Percentiles rank a stretch among this genome's conserved stretches.
Evolutionary conservation across 1,284 basidiomycete genomes (phyloP).

Genomic region (Sphagnurus paluster): DNA sequence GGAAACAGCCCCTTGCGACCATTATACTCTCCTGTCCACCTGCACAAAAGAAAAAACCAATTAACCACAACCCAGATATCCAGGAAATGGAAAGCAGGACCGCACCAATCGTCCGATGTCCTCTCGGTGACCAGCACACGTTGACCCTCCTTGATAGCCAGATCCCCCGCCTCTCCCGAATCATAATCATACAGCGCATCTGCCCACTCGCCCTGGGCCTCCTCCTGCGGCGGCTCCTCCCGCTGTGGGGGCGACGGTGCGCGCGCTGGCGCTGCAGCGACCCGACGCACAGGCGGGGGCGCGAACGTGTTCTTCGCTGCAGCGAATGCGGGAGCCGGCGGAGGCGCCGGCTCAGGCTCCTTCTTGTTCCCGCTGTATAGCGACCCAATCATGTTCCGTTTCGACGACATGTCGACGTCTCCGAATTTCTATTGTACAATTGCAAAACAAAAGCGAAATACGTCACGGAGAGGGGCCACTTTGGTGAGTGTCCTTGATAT

Average conservation of each 20-base stretch:
- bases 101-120: constrained; percentile 75
- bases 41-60: constrained; percentile 27
- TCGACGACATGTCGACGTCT: constrained; percentile 56
- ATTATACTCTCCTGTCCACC: constrained; percentile 75
- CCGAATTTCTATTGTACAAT: constrained; percentile 49
- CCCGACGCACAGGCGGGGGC: constrained; percentile 49
- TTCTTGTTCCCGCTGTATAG: constrained; percentile 40
- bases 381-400: constrained; percentile 50
- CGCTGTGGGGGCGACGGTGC: constrained; percentile 13
- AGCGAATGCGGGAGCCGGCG: constrained; percentile 51
- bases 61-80: constrained; percentile 3
- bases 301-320: constrained; percentile 45
- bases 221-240: constrained; percentile 33
- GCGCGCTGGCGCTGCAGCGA: constrained; percentile 22
- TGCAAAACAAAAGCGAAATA: not conserved
- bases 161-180: constrained; percentile 65
- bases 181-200: constrained; percentile 76
- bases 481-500: not conserved
- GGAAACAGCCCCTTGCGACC: constrained; percentile 69
- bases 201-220: constrained; percentile 66
- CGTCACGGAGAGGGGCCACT: too few relatives aligned
- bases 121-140: constrained; percentile 59
- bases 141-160: constrained; percentile 54
- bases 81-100: constrained; percentile 9
- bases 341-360: constrained; percentile 39